Percentiles rank a stretch among this genome's conserved stretches.
phyloP scores from a whole-genome alignment of 495 filamentous ascomycete species.

The Aspergillus mulundensis region DNA sequence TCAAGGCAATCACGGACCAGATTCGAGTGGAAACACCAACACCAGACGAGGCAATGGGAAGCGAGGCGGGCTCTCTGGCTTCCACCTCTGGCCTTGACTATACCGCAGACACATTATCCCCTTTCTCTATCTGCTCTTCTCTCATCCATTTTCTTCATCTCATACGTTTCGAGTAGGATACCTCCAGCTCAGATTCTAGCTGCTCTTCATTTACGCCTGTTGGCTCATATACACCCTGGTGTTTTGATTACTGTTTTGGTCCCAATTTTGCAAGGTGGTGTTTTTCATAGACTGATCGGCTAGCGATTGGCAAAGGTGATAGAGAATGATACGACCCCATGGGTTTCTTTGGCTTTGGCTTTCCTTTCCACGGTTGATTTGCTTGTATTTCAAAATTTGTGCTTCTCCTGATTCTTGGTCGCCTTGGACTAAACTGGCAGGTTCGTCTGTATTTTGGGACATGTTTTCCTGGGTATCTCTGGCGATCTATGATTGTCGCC shows the following conservation, averaged over 20 bases:
- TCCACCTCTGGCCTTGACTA: constrained; percentile 29
- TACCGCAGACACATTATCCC: neutral
- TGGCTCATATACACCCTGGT: constrained; percentile 11
- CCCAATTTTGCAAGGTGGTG: constrained; percentile 10
- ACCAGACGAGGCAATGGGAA: constrained; percentile 41
- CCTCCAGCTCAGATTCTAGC: neutral
- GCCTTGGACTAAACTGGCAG: neutral
- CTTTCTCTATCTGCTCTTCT: neutral
- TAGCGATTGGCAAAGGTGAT: constrained; percentile 13
- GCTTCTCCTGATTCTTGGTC: neutral
- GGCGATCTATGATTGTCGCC: neutral
- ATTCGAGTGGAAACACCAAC: constrained; percentile 24
- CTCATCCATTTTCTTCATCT: neutral
- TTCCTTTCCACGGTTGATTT: neutral
- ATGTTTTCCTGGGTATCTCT: neutral
- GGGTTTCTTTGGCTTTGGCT: constrained; percentile 6
- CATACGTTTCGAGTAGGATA: neutral
- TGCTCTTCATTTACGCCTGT: constrained; percentile 1
- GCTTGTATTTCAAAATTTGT: neutral
- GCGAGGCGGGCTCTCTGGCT: constrained; percentile 37
- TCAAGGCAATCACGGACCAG: constrained; percentile 41
- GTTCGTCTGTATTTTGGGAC: neutral
- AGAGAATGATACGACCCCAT: constrained; percentile 18
- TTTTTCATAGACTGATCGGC: constrained; percentile 25
- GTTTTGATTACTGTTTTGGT: constrained; percentile 3